Evolutionary conservation across 2,329 filamentous ascomycete genomes (phyloP).

Genomic region (Calycina herbarum): DNA sequence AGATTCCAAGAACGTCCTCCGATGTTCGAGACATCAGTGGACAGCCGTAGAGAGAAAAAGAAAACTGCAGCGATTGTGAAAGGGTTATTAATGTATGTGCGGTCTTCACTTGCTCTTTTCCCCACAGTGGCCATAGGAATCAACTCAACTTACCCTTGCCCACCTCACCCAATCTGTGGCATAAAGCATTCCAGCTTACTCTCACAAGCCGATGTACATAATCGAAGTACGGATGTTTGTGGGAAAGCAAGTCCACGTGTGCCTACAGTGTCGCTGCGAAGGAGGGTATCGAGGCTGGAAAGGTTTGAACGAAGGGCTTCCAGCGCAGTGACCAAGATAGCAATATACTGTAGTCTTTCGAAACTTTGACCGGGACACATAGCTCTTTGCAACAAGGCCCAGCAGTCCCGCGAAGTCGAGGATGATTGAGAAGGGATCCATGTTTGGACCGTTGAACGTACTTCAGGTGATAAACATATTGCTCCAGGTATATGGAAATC

Average conservation of each 20-base stretch:
- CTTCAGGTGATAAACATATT: too few species aligned
- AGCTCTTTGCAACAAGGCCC: neutral
- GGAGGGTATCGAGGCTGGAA: neutral
- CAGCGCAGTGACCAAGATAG: neutral
- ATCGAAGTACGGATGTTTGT: neutral
- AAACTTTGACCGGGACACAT: neutral
- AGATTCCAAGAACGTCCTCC: neutral
- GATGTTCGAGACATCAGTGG: neutral
- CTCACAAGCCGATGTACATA: neutral
- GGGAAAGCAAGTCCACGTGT: neutral
- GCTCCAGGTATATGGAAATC: too few species aligned
- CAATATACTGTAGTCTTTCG: neutral
- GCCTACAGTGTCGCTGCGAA: neutral
- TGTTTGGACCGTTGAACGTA: neutral
- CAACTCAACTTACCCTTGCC: neutral
- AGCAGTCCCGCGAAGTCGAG: neutral
- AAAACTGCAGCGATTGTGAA: neutral
- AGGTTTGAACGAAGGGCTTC: neutral
- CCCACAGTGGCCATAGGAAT: neutral
- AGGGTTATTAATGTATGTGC: neutral
- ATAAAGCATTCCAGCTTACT: neutral
- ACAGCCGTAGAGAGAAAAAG: neutral
- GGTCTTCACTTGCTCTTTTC: neutral
- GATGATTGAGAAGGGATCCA: neutral
- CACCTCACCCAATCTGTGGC: neutral